phyloP scores from a whole-genome alignment of 495 filamentous ascomycete species.

The Neurospora sublineolata region DNA sequence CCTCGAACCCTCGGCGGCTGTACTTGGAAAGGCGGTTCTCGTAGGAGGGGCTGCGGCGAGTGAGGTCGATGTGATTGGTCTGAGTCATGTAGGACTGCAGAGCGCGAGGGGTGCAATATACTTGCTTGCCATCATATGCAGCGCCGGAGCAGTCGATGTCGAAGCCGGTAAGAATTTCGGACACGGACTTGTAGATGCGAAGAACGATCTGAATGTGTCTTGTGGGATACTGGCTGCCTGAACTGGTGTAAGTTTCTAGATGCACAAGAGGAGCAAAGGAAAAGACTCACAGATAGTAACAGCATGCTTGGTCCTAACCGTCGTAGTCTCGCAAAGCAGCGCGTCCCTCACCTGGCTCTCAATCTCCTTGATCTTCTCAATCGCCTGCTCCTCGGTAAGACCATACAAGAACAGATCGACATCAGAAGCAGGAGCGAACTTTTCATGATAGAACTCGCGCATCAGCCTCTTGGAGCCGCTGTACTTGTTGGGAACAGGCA shows the following conservation, averaged over 20 bases:
- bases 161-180: conserved; percentile 74
- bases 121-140: conserved; percentile 67
- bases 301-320: conserved; percentile 69
- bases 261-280: no score
- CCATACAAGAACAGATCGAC: conserved; percentile 79
- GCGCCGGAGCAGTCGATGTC: conserved; percentile 75
- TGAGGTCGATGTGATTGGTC: conserved; percentile 66
- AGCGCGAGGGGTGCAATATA: conserved; percentile 59
- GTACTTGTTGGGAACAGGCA: conserved; percentile 58
- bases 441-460: conserved; percentile 67
- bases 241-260: background rate
- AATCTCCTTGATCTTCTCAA: conserved; percentile 74
- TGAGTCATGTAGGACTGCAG: conserved; percentile 69
- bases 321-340: conserved; percentile 64
- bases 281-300: conserved; percentile 52
- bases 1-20: conserved; percentile 69
- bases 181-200: conserved; percentile 67
- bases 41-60: conserved; percentile 69
- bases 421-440: conserved; percentile 69
- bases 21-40: conserved; percentile 85
- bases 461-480: conserved; percentile 50
- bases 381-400: conserved; percentile 56
- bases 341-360: conserved; percentile 57
- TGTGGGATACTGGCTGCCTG: conserved; percentile 64
- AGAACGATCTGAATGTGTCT: conserved; percentile 75